Conservation (phyloP, 1,139 yeast genomes). For the Blastobotrys buckinghamii region DNA sequence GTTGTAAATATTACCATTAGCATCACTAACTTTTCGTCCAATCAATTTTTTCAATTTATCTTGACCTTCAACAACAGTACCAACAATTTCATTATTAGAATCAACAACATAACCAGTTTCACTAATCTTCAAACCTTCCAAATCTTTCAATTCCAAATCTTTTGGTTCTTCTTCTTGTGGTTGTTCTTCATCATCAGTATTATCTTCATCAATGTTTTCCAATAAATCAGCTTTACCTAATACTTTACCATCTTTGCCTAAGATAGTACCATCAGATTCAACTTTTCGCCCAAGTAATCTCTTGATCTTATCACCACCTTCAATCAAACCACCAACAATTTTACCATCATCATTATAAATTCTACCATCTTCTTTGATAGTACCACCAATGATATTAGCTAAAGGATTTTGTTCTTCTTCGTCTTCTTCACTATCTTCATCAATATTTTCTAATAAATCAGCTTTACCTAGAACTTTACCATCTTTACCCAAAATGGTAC, state of each 20-base stretch:
- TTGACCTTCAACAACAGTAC: slow-evolving; percentile 7
- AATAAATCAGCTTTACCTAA: slow-evolving; percentile 3
- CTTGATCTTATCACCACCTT: neutral
- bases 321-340: slow-evolving; percentile 1
- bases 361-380: neutral
- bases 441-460: neutral
- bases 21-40: slow-evolving; percentile 6
- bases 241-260: slow-evolving; percentile 3
- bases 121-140: slow-evolving; percentile 3
- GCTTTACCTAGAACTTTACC: slow-evolving; percentile 3
- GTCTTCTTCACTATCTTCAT: neutral
- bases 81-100: slow-evolving; percentile 1
- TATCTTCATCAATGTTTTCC: neutral
- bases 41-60: slow-evolving; percentile 4
- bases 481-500: slow-evolving; percentile 3
- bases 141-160: slow-evolving; percentile 2
- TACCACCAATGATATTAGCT: neutral
- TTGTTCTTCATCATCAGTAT: neutral
- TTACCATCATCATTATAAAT: neutral
- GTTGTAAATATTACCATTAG: slow-evolving; percentile 7
- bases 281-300: slow-evolving; percentile 6
- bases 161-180: neutral
- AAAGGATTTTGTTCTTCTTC: neutral
- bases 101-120: slow-evolving; percentile 8
- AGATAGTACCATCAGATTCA: slow-evolving; percentile 6